phyloP scores from a whole-genome alignment of 768 basidiomycete genomes.

The Lentinula sp. region DNA sequence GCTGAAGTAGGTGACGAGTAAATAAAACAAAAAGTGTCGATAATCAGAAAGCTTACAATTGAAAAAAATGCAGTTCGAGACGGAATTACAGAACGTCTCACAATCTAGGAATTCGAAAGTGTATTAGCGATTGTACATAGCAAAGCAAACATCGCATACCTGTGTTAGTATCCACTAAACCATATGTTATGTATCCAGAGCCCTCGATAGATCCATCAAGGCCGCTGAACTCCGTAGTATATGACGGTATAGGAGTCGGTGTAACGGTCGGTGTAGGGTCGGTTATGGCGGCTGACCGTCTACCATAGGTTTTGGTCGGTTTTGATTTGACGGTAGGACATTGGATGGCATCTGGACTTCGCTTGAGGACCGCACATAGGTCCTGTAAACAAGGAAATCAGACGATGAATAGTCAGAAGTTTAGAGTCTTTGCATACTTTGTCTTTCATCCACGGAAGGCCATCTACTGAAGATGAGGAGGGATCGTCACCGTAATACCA shows the following conservation, averaged over 20 bases:
- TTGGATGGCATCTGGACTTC: slow-evolving; percentile 19
- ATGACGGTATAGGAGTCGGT: slow-evolving; percentile 14
- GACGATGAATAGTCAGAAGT: too few relatives aligned
- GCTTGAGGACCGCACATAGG: slow-evolving; percentile 16
- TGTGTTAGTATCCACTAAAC: slow-evolving; percentile 26
- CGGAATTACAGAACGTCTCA: slow-evolving; percentile 24
- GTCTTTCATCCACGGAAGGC: not conserved
- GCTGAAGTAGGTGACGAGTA: slow-evolving; percentile 11
- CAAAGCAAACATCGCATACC: slow-evolving; percentile 11
- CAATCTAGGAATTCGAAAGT: slow-evolving; percentile 17
- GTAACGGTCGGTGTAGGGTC: slow-evolving; percentile 13
- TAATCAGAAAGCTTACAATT: slow-evolving; percentile 20
- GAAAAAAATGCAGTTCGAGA: slow-evolving; percentile 23
- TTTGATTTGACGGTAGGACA: slow-evolving; percentile 10
- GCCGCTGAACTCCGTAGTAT: slow-evolving; percentile 21
- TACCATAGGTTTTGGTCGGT: not conserved
- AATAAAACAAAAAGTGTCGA: not conserved
- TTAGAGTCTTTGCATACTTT: not conserved
- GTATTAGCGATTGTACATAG: too few relatives aligned
- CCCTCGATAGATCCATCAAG: slow-evolving; percentile 25
- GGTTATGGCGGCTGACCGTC: not conserved
- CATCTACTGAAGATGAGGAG: not conserved
- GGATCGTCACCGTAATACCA: slow-evolving; percentile 29
- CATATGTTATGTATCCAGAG: slow-evolving; percentile 27
- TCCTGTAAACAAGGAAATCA: slow-evolving; percentile 11